Evolutionary conservation across 805 yeast species (phyloP), one percentile per base, ranked within the genome.

Genomic region (Candida pseudofarinosa): DNA sequence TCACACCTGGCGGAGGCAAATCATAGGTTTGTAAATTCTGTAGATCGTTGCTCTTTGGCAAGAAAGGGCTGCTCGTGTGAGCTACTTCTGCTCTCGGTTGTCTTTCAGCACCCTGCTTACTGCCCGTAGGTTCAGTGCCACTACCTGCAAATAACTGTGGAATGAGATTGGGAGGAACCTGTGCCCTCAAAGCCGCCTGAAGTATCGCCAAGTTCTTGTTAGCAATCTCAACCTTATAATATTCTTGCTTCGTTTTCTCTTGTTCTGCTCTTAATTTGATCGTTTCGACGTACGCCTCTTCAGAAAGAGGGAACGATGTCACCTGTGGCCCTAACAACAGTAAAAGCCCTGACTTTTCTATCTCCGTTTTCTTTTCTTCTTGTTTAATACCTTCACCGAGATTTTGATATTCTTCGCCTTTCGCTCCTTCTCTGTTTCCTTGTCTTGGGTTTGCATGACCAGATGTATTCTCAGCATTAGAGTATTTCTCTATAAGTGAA

Each of bases 201-300:
- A 90, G 54, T 15, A 89, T 68, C 40, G 83, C 82, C 26, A 84
- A 62, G 17, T 85, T 75, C 43, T 76, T 74, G 34, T 75, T 74
- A 19, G 83, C 69, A 33, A 74, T 65, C 56, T 89, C 96, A 16
- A 83, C 65, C 41, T 74, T 76, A 58, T 85, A 83, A 51, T 71
- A 82, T 50, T 85, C 93, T 59, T 89, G 96, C 50, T 83, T 84
- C 1, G 97, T 84, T 35, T 76, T 72, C 58, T 90, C 97, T 55
- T 85, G 91, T 57, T 88, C 89, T 2, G 79, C 60, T 40, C 80
- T 72, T 23, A 84, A 71, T 28, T 73, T 71, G 31, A 88, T 62
- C 0, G 88, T 81, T 48, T 76, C 79, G 19, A 69, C 59, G 20
- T 82, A 69, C 3, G 88, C 74, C 6, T 71, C 68, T 42, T 83